Conservation (phyloP, 805 yeast species). For the Lipomyces chichibuensis region DNA sequence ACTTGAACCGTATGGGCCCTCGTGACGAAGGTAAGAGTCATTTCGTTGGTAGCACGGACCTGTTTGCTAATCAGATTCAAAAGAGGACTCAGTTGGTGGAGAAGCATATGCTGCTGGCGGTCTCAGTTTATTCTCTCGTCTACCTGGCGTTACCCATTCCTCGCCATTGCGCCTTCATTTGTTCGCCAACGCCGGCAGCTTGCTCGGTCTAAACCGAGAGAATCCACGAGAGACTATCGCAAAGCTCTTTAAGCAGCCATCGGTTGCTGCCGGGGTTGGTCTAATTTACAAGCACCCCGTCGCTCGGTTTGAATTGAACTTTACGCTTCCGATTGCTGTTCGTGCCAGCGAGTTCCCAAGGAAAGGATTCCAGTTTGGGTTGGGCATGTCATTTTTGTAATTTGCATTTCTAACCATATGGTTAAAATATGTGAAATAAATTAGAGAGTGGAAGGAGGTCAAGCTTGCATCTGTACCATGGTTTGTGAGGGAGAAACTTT, state of each 20-base stretch:
- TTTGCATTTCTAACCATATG: background rate
- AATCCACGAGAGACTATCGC: constrained; percentile 34
- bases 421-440: background rate
- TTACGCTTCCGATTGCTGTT: constrained; percentile 61
- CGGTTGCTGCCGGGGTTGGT: constrained; percentile 62
- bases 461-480: background rate
- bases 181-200: constrained; percentile 68
- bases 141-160: constrained; percentile 56
- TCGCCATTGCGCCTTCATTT: constrained; percentile 65
- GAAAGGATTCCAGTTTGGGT: constrained; percentile 70
- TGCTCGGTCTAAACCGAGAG: constrained; percentile 42
- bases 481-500: background rate
- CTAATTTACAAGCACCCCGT: constrained; percentile 62
- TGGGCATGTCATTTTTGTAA: constrained; percentile 62
- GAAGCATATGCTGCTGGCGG: constrained; percentile 61
- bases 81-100: constrained; percentile 67
- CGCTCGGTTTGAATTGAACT: constrained; percentile 69
- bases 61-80: background rate
- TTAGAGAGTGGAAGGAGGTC: background rate
- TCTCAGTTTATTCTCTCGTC: constrained; percentile 57
- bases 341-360: constrained; percentile 55
- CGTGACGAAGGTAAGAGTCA: constrained; percentile 46
- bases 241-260: constrained; percentile 49
- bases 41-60: background rate
- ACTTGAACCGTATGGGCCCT: constrained; percentile 68